Base-by-base conservation (phyloP, 2,329 filamentous ascomycete species). In the Aspergillus sp. region DNA sequence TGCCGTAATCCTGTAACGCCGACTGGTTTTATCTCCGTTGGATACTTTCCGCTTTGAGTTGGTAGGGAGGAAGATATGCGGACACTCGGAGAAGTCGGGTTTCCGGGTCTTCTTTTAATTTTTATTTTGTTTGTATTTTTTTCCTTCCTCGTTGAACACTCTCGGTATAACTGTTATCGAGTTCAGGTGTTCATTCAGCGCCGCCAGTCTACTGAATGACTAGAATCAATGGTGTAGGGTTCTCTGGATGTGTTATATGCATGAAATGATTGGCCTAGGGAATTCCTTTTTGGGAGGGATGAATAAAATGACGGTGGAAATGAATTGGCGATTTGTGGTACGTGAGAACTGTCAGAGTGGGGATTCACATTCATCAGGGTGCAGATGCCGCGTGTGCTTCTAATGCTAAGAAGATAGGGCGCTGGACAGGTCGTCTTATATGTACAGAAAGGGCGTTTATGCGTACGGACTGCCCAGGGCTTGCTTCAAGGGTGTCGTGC, bases 1-100 rank as follows among this genome's bases (percentile, higher is more conserved):
- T 61, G 49, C 59, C 58, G 62, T 64, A 62, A 66, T 62, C 60
- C 56, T 62, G 64, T 64, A 61, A 66, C 60, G 39, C 64, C 58
- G 62, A 54, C 47, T 59, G 59, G 44, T 61, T 55, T 57, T 50
- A 53, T 19, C 32, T 48, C 30, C 54, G n/a, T 54, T 47, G 53
- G 39, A 38, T 54, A 51, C 60, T 60, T 51, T 51, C 61, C 56
- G 41, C 47, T 49, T 49, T 47, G 27, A 42, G 53, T 55, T 49
- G 30, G 47, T 21, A 32, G 30, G 32, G 32, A 36, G 32, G 32
- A 36, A 36, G 32, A 36, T 13, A 36, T 17, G 41, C 41, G 41
- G 41, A 13, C n/a, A 15, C 23, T 23, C 23, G 47, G 25, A 10
- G 25, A 10, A 15, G 23, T 50, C 47, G 47, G 47, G 47, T 27